These are phyloP conservation scores for Raffaelea albimanens DNA, from an alignment of 2,329 filamentous ascomycete genomes.

Conservation along the genomic window DNA sequence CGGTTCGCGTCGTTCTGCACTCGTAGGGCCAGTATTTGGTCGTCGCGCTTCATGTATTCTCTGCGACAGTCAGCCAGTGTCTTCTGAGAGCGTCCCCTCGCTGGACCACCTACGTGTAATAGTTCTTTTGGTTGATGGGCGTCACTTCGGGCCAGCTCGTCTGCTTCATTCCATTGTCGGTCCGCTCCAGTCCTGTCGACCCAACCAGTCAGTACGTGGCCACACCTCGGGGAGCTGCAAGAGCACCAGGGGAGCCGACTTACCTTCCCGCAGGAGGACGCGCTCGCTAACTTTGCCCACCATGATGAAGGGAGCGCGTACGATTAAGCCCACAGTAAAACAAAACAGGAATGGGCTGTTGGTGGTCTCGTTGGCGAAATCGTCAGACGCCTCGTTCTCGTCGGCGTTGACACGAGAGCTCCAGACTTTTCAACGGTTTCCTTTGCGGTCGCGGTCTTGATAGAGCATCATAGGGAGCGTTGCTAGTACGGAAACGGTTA, in stretches of 20 bases:
- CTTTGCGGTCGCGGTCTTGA: too few species aligned
- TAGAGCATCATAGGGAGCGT: too few species aligned
- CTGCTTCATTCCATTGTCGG: constrained; percentile 96
- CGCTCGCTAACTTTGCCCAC: constrained; percentile 57
- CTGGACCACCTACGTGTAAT: constrained; percentile 69
- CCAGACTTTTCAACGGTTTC: too few species aligned
- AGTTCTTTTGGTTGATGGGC: constrained; percentile 99
- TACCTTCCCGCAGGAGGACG: constrained; percentile 54
- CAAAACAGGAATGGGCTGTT: too few species aligned
- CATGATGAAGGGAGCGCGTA: constrained; percentile 26
- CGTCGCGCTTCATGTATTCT: constrained; percentile 96
- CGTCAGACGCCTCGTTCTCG: too few species aligned
- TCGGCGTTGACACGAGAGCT: neutral
- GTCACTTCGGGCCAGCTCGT: constrained; percentile 86
- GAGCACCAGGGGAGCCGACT: constrained; percentile 12
- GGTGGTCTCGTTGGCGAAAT: too few species aligned
- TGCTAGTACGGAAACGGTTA: too few species aligned
- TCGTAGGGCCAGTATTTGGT: constrained; percentile 83
- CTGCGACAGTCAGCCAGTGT: constrained; percentile 34
- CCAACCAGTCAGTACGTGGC: neutral
- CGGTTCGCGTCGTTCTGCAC: constrained; percentile 80
- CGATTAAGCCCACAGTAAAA: too few species aligned
- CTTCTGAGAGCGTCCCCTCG: neutral
- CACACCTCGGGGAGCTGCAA: neutral
- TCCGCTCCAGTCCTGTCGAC: constrained; percentile 73